phyloP scores from a whole-genome alignment of 1,284 basidiomycete genomes.

The Puccinia polysora region DNA sequence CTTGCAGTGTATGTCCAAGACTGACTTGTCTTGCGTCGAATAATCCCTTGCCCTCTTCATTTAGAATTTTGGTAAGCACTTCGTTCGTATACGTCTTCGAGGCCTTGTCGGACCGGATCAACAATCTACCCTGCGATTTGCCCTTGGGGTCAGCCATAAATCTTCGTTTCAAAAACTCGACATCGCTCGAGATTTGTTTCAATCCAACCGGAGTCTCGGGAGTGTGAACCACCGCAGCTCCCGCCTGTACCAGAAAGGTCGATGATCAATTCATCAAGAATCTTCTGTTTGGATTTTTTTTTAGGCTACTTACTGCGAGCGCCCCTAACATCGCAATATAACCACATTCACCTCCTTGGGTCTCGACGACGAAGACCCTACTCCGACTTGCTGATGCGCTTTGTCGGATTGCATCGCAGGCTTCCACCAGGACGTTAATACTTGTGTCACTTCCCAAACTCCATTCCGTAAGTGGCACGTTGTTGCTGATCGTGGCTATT shows the following conservation, averaged over 20 bases:
- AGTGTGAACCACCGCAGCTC: slow-evolving; percentile 87
- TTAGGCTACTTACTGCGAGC: slow-evolving; percentile 67
- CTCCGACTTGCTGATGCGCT: slow-evolving; percentile 91
- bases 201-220: slow-evolving; percentile 85
- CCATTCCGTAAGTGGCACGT: slow-evolving; percentile 93
- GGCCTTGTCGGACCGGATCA: slow-evolving; percentile 80
- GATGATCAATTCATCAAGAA: slow-evolving; percentile 7
- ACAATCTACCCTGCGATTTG: slow-evolving; percentile 82
- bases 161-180: slow-evolving; percentile 79
- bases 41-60: slow-evolving; percentile 82
- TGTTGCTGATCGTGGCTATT: slow-evolving; percentile 92
- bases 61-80: slow-evolving; percentile 85
- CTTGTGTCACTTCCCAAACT: slow-evolving; percentile 92
- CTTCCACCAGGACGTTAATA: slow-evolving; percentile 92
- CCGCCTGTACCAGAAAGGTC: slow-evolving; percentile 60
- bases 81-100: slow-evolving; percentile 87
- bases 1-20: slow-evolving; percentile 93
- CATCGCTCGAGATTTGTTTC: slow-evolving; percentile 73
- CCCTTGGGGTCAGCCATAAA: slow-evolving; percentile 83
- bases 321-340: slow-evolving; percentile 94
- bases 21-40: slow-evolving; percentile 92
- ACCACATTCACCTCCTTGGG: slow-evolving; percentile 92
- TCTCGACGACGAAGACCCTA: slow-evolving; percentile 94
- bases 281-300: not conserved
- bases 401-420: slow-evolving; percentile 97